These are phyloP conservation scores for Beauveria sp. DNA, from an alignment of 2,329 filamentous ascomycete genomes.

Conservation along the genomic window DNA sequence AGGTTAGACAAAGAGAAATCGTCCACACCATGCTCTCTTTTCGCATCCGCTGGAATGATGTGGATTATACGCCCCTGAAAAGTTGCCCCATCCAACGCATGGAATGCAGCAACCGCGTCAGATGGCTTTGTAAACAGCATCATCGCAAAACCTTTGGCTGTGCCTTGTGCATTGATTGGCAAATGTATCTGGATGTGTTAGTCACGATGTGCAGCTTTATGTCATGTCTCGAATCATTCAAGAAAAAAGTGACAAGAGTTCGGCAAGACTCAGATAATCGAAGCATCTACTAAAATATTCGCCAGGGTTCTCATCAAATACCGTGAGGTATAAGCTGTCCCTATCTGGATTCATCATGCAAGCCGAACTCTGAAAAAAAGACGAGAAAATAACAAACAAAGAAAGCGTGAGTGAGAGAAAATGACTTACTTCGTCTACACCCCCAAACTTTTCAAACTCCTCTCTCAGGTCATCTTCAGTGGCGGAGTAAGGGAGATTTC, in stretches of 20 bases:
- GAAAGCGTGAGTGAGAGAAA: constrained; percentile 2
- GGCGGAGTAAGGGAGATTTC: constrained; percentile 78
- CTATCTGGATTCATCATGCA: constrained; percentile 98
- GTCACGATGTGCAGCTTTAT: constrained; percentile 13
- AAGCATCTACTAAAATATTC: constrained; percentile 99
- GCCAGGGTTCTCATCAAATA: constrained; percentile 85
- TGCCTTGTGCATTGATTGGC: constrained; percentile 62
- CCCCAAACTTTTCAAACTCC: constrained; percentile 65
- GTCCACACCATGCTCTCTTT: constrained; percentile 73
- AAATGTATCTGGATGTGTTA: constrained; percentile 67
- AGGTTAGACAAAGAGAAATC: constrained; percentile 86
- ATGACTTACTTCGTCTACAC: constrained; percentile 75
- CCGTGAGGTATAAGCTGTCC: constrained; percentile 92
- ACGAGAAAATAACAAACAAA: constrained; percentile 15
- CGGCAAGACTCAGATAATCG: constrained; percentile 61
- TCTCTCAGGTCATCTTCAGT: constrained; percentile 69
- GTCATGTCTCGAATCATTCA: constrained; percentile 13
- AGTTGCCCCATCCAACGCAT: constrained; percentile 69
- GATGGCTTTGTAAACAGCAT: constrained; percentile 68
- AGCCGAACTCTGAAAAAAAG: neutral
- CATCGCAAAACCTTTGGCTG: constrained; percentile 85
- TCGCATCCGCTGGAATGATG: constrained; percentile 75
- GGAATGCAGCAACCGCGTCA: constrained; percentile 70
- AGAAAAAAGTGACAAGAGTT: constrained; percentile 19
- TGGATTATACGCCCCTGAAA: constrained; percentile 92